Conservation (phyloP, 2,329 filamentous ascomycete genomes). For the Aaosphaeria arxii region DNA sequence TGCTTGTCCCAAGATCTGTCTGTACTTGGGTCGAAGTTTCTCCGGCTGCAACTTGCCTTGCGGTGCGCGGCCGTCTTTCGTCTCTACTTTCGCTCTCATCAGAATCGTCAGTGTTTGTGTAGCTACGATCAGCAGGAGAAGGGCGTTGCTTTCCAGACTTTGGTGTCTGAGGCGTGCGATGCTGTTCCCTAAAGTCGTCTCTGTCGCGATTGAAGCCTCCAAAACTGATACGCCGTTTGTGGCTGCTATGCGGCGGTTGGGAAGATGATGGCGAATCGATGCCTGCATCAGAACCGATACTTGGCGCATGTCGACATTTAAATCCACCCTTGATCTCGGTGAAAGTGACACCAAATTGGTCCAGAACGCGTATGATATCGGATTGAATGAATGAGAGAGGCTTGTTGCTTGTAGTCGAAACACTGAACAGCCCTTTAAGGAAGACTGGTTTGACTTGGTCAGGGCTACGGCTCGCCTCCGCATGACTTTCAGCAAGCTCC, state of each 20-base stretch:
- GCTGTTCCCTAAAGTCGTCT: conserved; percentile 67
- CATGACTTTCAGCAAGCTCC: conserved; percentile 59
- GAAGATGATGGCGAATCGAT: conserved; percentile 51
- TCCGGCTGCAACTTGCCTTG: conserved; percentile 56
- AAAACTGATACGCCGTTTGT: conserved; percentile 80
- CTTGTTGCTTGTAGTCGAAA: conserved; percentile 92
- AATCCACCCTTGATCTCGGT: conserved; percentile 93
- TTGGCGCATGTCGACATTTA: conserved; percentile 81
- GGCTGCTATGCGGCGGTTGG: conserved; percentile 39
- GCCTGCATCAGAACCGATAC: conserved; percentile 79
- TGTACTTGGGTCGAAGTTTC: conserved; percentile 93
- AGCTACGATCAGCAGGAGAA: conserved; percentile 63
- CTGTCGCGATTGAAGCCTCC: conserved; percentile 69
- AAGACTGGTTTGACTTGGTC: conserved; percentile 92
- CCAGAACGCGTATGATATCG: conserved; percentile 87
- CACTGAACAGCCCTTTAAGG: conserved; percentile 94
- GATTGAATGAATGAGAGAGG: conserved; percentile 79
- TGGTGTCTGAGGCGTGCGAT: conserved; percentile 50
- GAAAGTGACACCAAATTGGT: conserved; percentile 85
- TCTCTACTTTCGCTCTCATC: conserved; percentile 67
- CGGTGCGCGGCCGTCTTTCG: conserved; percentile 33
- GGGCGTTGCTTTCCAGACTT: conserved; percentile 45
- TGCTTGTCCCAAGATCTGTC: conserved; percentile 79
- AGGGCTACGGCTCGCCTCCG: conserved; percentile 57
- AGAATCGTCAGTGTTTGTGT: conserved; percentile 83